Percentiles rank a stretch among this genome's conserved stretches.
phyloP scores from a whole-genome alignment of 1,284 basidiomycete species.

The Malassezia arunalokei region DNA sequence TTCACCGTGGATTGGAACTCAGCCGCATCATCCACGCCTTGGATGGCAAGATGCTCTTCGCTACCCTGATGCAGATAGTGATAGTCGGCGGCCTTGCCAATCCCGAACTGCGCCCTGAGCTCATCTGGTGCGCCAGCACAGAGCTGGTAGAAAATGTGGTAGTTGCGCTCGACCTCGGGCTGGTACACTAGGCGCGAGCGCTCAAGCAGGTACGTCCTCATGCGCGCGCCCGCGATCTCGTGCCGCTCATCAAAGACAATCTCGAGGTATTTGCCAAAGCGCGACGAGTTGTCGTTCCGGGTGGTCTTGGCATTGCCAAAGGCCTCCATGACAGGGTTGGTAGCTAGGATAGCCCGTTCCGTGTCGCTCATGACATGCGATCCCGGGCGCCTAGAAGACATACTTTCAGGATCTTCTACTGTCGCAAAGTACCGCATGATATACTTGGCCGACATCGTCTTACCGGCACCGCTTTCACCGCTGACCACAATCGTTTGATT shows the following conservation, averaged over 20 bases:
- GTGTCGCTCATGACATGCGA: slow-evolving; percentile 71
- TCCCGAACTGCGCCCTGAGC: slow-evolving; percentile 83
- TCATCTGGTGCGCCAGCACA: slow-evolving; percentile 88
- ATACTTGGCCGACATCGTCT: slow-evolving; percentile 98
- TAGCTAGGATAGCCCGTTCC: slow-evolving; percentile 90
- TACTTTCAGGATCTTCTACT: slow-evolving; percentile 66
- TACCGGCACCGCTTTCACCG: slow-evolving; percentile 97
- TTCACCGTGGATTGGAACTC: slow-evolving; percentile 88
- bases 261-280: slow-evolving; percentile 99
- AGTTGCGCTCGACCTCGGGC: slow-evolving; percentile 82
- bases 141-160: slow-evolving; percentile 99
- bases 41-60: slow-evolving; percentile 65
- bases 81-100: slow-evolving; percentile 76
- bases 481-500: slow-evolving; percentile 99
- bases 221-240: slow-evolving; percentile 92
- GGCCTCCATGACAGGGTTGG: slow-evolving; percentile 95
- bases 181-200: slow-evolving; percentile 95
- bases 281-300: slow-evolving; percentile 94
- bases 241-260: slow-evolving; percentile 89
- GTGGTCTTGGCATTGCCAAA: slow-evolving; percentile 99
- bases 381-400: slow-evolving; percentile 30
- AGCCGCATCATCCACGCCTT: slow-evolving; percentile 84
- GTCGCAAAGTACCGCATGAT: slow-evolving; percentile 99
- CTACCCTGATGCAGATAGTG: slow-evolving; percentile 89
- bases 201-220: slow-evolving; percentile 92